Evolutionary conservation across 345 rosid species (phyloP), one percentile per base, ranked within the genome.

Genomic region (Dipteronia sinensis): DNA sequence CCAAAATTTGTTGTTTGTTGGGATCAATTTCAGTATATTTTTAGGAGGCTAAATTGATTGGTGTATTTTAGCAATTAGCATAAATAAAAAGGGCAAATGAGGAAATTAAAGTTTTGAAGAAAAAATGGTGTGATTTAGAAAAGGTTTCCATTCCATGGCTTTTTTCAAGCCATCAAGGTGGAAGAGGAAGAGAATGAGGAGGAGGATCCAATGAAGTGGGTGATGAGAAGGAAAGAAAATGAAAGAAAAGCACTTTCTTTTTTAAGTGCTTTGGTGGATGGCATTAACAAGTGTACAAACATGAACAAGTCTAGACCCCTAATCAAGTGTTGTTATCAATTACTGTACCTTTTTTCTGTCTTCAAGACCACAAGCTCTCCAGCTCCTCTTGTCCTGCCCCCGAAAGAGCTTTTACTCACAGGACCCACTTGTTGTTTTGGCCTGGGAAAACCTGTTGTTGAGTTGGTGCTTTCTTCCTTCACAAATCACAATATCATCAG

Each of bases 141-240:
- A 63, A 16, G 31, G 8, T 49, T 25, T 64, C 69, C 2, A 42
- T 17, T 64, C 69, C 11, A n/a, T 29, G 47, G 27, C 69, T 65
- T 47, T 64, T 64, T 25, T 64, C 34, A 42, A 38, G 38, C 34
- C 44, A 74, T 58, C 40, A 13, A 12, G 1, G 1, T 53, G 58
- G 31, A 31, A 31, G 49, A 7, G 49, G 38, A 51, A 34, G 38
- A 34, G 38, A 4, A 34, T 0, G 27, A 27, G 27, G 27, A 20
- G 27, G 34, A 31, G 77, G 71, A 75, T 75, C 77, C 77, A 8
- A 75, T 29, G 70, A 51, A 27, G 61, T 27, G 55, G 4, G n/a
- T 46, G 49, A 46, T 46, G 29, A 12, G 25, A 69, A 69, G 6
- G 53, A 55, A 27, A 44, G 34, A 46, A 34, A 34, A 34, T 34